phyloP scores from a whole-genome alignment of 1,284 basidiomycete genomes.

The Mixia osmundae region DNA sequence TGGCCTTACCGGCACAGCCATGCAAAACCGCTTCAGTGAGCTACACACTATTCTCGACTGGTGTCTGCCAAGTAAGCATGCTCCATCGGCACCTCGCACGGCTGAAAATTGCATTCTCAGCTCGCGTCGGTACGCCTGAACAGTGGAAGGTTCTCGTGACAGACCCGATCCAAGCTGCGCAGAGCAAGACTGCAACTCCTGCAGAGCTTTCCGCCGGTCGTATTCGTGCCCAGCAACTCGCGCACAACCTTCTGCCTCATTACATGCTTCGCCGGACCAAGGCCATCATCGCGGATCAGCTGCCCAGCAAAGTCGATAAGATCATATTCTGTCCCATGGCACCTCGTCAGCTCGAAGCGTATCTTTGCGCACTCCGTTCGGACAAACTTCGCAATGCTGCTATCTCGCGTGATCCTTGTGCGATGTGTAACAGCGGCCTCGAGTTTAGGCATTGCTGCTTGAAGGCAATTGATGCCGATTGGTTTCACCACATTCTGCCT shows the following conservation, averaged over 20 bases:
- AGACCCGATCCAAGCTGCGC: slow-evolving; percentile 40
- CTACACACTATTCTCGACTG: slow-evolving; percentile 61
- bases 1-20: slow-evolving; percentile 54
- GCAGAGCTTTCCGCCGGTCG: slow-evolving; percentile 35
- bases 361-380: too few relatives aligned
- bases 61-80: slow-evolving; percentile 55
- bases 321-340: slow-evolving; percentile 75
- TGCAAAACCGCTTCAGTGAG: slow-evolving; percentile 64
- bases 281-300: slow-evolving; percentile 48
- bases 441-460: too few relatives aligned
- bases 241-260: slow-evolving; percentile 39
- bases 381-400: too few relatives aligned
- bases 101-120: too few relatives aligned
- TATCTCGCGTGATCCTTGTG: too few relatives aligned
- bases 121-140: slow-evolving; percentile 33
- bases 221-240: slow-evolving; percentile 24
- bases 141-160: slow-evolving; percentile 47
- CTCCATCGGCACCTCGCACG: too few relatives aligned
- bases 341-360: slow-evolving; percentile 37
- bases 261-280: slow-evolving; percentile 68
- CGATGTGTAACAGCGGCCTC: too few relatives aligned
- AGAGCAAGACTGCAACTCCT: slow-evolving; percentile 34
- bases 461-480: too few relatives aligned
- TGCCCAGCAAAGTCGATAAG: slow-evolving; percentile 56
- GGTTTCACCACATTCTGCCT: slow-evolving; percentile 15